phyloP scores from a whole-genome alignment of 352 stramenopile genomes.

The Globisporangium solare region DNA sequence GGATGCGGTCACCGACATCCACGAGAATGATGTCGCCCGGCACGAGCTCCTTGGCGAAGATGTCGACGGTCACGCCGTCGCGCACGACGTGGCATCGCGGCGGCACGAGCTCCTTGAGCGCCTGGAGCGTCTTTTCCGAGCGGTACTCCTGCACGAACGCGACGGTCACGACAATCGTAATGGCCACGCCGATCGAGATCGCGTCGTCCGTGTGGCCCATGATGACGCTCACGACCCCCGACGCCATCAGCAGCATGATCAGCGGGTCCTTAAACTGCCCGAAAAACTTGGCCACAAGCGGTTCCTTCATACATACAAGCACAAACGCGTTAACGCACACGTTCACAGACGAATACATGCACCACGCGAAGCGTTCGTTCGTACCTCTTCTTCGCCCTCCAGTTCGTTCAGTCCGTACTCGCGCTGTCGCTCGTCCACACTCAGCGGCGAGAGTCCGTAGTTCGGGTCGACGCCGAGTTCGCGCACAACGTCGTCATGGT shows the following conservation, averaged over 20 bases:
- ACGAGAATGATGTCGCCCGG: conserved; percentile 88
- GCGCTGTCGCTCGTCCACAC: conserved; percentile 54
- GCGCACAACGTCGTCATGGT: conserved; percentile 53
- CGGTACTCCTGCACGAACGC: conserved; percentile 91
- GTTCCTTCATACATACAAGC: conserved; percentile 26
- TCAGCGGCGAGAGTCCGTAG: conserved; percentile 51
- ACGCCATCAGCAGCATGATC: conserved; percentile 94
- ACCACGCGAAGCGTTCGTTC: neutral
- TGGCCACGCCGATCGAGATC: conserved; percentile 92
- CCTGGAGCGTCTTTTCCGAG: conserved; percentile 83
- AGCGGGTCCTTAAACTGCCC: conserved; percentile 97
- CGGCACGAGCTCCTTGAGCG: conserved; percentile 76
- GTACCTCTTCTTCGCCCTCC: conserved; percentile 54
- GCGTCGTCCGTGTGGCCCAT: conserved; percentile 95
- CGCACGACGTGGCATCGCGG: conserved; percentile 64
- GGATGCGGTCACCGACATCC: conserved; percentile 91
- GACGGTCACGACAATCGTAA: conserved; percentile 97
- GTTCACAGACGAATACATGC: neutral
- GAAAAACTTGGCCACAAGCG: conserved; percentile 89
- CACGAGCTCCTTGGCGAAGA: conserved; percentile 73
- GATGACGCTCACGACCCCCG: conserved; percentile 84
- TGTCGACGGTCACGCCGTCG: conserved; percentile 49
- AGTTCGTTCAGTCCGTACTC: conserved; percentile 73
- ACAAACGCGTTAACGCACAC: neutral
- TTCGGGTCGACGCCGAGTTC: conserved; percentile 64